Evolutionary conservation across 768 basidiomycete species (phyloP), one percentile per base, ranked within the genome.

Genomic region (Russula sp.): DNA sequence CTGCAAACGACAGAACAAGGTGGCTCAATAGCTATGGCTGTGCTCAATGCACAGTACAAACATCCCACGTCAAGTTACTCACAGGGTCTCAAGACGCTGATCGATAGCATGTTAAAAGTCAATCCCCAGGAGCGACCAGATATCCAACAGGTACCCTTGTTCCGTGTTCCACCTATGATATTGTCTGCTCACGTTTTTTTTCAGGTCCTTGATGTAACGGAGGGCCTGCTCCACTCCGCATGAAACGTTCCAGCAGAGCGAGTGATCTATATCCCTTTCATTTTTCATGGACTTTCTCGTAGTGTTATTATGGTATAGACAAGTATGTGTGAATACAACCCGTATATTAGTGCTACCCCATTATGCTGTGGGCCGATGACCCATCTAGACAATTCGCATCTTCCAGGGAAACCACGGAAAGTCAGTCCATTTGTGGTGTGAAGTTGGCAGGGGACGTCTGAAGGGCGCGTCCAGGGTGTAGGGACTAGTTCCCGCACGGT

Each of bases 11-110:
- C 90, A 3, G 92, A 94, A 69, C 95, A 97, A 73, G 96, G 96
- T 40, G 93, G 93, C 14, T 95, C 92, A 51, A 94, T 98, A 71
- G 95, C 95, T 1, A 96, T 99, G 95, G 94, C 96, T 0, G 96
- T 97, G 55, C 78, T 94, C 65, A 94, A 91, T 68, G 96, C 94
- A 0, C 87, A 91, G 69, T 99, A 95, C 76, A 88, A 88, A 70
- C 94, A 98, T 70, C 94, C 94, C 0, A 79, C 77, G 59, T 90
- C 89, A 3, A 84, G 83, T n/a, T 97, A 95, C 74, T 92, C 91
- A 16, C 85, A 93, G 71, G 91, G 89, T 5, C 76, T 96, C 63
- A 86, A 83, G 71, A 81, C 87, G 56, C 78, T 99, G 54, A 91
- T 99, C 61, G 90, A 94, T 73, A 78, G 78, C 51, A 90, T 92